Percentiles rank a stretch among this genome's conserved stretches.
Evolutionary conservation across 139 green algal species (phyloP).

Genomic region (Asterochloris sp.): DNA sequence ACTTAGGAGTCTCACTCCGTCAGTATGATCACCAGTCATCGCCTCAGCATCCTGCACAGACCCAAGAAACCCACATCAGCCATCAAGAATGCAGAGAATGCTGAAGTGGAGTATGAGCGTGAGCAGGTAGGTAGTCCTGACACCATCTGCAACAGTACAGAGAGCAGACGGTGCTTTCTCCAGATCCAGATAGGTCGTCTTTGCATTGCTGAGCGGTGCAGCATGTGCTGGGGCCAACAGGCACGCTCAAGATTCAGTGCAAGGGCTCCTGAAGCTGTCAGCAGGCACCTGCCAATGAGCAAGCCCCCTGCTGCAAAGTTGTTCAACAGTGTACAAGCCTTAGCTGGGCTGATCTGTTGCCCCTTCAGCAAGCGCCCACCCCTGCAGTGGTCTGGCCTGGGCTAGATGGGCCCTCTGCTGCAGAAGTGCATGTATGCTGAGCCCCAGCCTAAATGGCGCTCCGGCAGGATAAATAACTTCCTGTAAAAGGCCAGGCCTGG

Average conservation of each 20-base stretch:
- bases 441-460: no score
- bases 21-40: conserved; percentile 10
- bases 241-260: no score
- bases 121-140: conserved; percentile 1
- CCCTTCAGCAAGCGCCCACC: no score
- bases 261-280: neutral
- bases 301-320: no score
- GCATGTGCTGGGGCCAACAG: neutral
- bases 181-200: neutral
- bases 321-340: no score
- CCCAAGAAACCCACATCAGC: conserved; percentile 5
- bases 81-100: conserved; percentile 5
- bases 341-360: no score
- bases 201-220: neutral
- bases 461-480: no score
- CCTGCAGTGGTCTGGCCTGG: no score
- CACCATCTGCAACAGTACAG: neutral
- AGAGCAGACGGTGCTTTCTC: neutral
- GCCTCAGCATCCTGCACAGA: conserved; percentile 9
- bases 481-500: no score
- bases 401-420: no score
- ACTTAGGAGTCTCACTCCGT: no score
- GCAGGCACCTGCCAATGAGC: neutral
- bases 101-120: conserved; percentile 6
- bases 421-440: no score